phyloP scores from a whole-genome alignment of 2,329 filamentous ascomycete genomes.

The Xylaria sp. region DNA sequence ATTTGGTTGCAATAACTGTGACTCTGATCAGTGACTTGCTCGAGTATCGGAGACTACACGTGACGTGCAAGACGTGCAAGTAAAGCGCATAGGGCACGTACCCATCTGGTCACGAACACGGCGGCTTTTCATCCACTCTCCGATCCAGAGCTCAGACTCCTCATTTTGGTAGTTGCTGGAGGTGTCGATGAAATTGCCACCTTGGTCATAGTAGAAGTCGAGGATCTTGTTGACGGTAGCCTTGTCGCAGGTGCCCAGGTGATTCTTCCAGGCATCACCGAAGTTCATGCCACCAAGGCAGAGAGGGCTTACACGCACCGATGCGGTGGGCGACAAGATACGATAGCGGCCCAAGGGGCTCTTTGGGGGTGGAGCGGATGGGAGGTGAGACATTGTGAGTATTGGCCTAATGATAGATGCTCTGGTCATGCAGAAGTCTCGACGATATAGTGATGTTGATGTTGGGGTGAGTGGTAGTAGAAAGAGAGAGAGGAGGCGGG shows the following conservation, averaged over 20 bases:
- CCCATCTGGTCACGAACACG: constrained; percentile 73
- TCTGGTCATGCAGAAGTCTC: too few species aligned
- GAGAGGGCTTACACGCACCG: constrained; percentile 74
- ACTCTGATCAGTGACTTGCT: constrained; percentile 23
- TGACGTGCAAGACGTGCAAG: not conserved
- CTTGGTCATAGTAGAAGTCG: constrained; percentile 71
- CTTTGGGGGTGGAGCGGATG: constrained; percentile 58
- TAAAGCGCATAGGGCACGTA: constrained; percentile 45
- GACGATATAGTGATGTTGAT: not conserved
- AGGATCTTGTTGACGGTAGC: constrained; percentile 71
- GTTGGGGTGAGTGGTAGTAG: not conserved
- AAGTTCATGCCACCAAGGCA: constrained; percentile 71
- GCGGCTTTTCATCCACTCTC: constrained; percentile 75
- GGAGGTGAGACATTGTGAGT: constrained; percentile 48
- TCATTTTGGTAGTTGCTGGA: constrained; percentile 74
- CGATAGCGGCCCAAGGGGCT: constrained; percentile 73
- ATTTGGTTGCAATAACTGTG: constrained; percentile 75
- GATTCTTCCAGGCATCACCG: constrained; percentile 64
- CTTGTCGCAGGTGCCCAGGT: constrained; percentile 74
- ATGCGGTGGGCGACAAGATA: constrained; percentile 72
- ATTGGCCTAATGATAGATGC: too few species aligned
- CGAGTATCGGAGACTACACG: not conserved
- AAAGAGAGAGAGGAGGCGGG: too few species aligned
- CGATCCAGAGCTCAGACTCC: constrained; percentile 73
- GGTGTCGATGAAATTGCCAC: constrained; percentile 80